Percentiles rank a stretch among this genome's conserved stretches.
Evolutionary conservation across 2,329 filamentous ascomycete species (phyloP).

Genomic region (Tolypocladium cylindrosporum): DNA sequence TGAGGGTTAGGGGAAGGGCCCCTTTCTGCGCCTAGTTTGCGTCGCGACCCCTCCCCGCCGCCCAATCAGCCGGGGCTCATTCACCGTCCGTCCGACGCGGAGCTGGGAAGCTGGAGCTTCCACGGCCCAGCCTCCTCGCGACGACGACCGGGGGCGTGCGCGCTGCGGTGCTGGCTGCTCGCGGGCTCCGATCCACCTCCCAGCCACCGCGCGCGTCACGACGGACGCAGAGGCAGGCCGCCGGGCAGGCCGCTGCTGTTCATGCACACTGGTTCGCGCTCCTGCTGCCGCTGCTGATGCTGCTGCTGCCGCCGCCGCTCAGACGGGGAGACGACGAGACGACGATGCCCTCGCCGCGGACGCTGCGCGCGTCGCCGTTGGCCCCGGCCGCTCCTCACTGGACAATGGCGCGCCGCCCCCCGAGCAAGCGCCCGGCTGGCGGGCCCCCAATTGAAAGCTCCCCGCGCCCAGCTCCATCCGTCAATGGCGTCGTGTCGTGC

Average conservation of each 20-base stretch:
- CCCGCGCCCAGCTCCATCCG: not conserved
- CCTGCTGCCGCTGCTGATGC: not conserved
- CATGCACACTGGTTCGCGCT: not conserved
- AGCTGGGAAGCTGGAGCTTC: not conserved
- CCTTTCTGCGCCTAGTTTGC: conserved; percentile 3
- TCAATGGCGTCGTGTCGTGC: not conserved
- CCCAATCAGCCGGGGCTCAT: conserved; percentile 13
- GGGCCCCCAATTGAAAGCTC: not conserved
- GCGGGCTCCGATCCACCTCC: not conserved
- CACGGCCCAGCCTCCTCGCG: not conserved
- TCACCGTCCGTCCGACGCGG: conserved; percentile 10
- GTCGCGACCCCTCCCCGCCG: conserved; percentile 3
- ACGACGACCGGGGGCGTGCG: not conserved
- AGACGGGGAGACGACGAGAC: not conserved
- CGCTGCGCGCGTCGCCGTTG: not conserved
- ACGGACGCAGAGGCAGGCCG: not conserved
- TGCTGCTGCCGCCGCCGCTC: not conserved
- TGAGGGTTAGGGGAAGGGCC: conserved; percentile 35
- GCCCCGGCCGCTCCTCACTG: conserved; percentile 2
- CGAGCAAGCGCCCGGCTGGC: not conserved
- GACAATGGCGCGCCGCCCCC: conserved; percentile 4
- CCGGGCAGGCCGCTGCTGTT: not conserved
- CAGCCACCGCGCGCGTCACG: not conserved
- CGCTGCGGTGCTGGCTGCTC: not conserved
- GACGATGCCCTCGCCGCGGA: not conserved